Evolutionary conservation across 371 early-diverging fungal species (phyloP).

Genomic region (Mucor irregularis): DNA sequence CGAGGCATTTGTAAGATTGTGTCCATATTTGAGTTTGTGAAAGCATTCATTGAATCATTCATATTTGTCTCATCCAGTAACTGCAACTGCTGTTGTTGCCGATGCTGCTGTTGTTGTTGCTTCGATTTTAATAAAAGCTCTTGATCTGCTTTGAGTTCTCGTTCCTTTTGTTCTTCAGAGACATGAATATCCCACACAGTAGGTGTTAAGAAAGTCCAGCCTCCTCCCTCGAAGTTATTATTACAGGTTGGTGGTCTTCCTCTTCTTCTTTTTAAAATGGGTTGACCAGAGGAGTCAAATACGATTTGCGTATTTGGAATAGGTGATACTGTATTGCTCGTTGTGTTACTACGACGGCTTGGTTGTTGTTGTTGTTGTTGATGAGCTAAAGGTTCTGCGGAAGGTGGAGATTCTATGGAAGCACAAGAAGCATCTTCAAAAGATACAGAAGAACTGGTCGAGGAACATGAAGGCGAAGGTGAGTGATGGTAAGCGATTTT

Average conservation of each 20-base stretch:
- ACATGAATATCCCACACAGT: conserved; percentile 39
- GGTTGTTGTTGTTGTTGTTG: background rate
- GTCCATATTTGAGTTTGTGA: conserved; percentile 44
- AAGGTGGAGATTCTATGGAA: background rate
- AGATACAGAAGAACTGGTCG: background rate
- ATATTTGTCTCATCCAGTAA: background rate
- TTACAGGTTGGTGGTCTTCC: conserved; percentile 41
- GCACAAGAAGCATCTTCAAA: background rate
- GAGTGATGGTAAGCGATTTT: background rate
- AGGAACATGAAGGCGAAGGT: background rate
- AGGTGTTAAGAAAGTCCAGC: conserved; percentile 47
- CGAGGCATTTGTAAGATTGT: conserved; percentile 39
- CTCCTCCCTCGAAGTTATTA: conserved; percentile 23
- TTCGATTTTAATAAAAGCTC: background rate
- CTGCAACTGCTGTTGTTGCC: too few relatives aligned
- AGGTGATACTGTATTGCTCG: background rate
- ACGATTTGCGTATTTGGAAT: conserved; percentile 15
- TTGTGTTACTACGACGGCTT: background rate
- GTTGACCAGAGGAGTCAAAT: conserved; percentile 26
- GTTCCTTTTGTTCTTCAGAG: conserved; percentile 11
- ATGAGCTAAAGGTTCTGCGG: background rate
- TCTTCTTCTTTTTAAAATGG: conserved; percentile 42
- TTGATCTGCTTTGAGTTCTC: conserved; percentile 8
- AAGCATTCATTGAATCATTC: conserved; percentile 36
- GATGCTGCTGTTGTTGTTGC: too few relatives aligned